Evolutionary conservation across 208 protist species (phyloP).

Genomic region (Leishmania arabica): DNA sequence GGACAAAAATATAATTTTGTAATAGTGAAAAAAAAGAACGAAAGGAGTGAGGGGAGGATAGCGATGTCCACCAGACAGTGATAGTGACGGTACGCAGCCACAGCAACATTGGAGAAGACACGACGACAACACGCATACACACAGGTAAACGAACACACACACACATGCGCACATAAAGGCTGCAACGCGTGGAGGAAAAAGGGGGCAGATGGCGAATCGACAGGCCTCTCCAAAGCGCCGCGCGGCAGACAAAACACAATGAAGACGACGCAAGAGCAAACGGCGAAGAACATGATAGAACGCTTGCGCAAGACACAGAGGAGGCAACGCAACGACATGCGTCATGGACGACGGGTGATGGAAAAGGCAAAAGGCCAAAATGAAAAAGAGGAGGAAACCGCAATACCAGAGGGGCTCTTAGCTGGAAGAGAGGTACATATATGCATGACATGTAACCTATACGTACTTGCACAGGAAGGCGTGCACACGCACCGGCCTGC

Average conservation of each 20-base stretch:
- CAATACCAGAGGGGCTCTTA: not conserved
- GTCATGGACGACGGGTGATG: not conserved
- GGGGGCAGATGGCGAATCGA: not conserved
- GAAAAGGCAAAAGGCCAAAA: not conserved
- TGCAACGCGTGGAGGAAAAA: too few relatives aligned
- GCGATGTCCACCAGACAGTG: too few relatives aligned
- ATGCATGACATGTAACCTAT: too few relatives aligned
- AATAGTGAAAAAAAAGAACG: too few relatives aligned
- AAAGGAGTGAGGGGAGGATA: too few relatives aligned
- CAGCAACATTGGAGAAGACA: too few relatives aligned
- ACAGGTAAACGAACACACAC: too few relatives aligned
- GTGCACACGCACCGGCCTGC: not conserved
- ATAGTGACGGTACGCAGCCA: too few relatives aligned
- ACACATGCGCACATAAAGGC: too few relatives aligned
- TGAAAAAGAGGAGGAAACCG: not conserved
- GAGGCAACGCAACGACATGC: not conserved
- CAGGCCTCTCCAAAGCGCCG: not conserved
- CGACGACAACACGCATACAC: too few relatives aligned
- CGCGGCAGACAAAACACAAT: not conserved
- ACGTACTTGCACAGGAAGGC: not conserved
- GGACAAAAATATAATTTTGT: too few relatives aligned
- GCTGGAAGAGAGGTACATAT: not conserved
- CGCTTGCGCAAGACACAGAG: not conserved
- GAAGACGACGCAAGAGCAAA: not conserved
- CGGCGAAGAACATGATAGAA: not conserved